Conservation (phyloP, 164 flowering plant genomes). For the Annona squamosa region DNA sequence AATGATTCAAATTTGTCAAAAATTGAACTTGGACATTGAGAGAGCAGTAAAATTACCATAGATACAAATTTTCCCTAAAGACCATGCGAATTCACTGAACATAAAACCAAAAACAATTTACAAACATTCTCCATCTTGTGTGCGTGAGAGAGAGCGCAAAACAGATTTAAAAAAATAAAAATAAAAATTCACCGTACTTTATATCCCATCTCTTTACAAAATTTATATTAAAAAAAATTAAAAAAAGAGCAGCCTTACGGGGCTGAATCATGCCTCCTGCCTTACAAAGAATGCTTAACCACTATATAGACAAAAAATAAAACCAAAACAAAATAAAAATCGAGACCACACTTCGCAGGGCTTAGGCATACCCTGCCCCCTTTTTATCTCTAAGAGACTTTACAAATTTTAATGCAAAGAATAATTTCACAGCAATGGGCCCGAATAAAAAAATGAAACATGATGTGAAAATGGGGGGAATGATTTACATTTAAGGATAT, state of each 20-base stretch:
- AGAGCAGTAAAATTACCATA: too few species aligned
- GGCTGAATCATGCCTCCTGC: constrained; percentile 7
- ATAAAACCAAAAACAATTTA: too few species aligned
- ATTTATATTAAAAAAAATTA: constrained; percentile 8
- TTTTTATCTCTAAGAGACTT: constrained; percentile 23
- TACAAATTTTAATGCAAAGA: constrained; percentile 29
- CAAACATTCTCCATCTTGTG: too few species aligned
- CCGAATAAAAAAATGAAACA: neutral
- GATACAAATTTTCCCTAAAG: too few species aligned
- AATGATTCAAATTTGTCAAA: too few species aligned
- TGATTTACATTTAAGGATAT: constrained; percentile 27
- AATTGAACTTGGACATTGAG: too few species aligned
- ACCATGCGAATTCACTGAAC: too few species aligned
- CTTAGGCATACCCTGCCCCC: constrained; percentile 13
- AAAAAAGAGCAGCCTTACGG: constrained; percentile 15
- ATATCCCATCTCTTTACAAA: constrained; percentile 21
- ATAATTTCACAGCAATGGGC: constrained; percentile 29
- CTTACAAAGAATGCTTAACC: constrained; percentile 32
- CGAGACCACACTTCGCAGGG: constrained; percentile 12
- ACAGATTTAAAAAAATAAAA: too few species aligned
- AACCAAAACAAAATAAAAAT: neutral
- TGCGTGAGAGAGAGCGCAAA: too few species aligned
- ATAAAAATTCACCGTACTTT: neutral
- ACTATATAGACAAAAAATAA: constrained; percentile 9
- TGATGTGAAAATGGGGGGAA: constrained; percentile 4